Evolutionary conservation across 768 basidiomycete genomes (phyloP), one percentile per base, ranked within the genome.

Genomic region (Amyloporia xantha): DNA sequence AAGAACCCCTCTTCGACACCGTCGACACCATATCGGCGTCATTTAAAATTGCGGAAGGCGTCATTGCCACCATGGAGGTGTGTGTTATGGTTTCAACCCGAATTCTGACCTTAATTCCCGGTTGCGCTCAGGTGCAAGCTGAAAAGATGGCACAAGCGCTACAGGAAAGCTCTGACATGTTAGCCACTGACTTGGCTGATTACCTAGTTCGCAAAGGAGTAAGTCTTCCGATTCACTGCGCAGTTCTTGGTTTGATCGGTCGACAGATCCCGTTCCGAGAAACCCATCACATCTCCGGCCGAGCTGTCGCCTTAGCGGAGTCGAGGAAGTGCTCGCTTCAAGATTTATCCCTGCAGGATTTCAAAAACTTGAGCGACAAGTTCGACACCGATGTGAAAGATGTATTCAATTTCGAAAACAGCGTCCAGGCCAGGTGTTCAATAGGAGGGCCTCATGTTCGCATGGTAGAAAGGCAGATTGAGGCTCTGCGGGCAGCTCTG

Each of bases 171-270:
- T 7, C 93, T 91, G 96, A 99, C 66, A 89, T 98, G 51, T 84
- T 99, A 42, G 96, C 96, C 4, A 99, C 96, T n/a, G 96, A 99
- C 61, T 70, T 99, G 23, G 96, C 96, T 7, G 95, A 99, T 65
- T 98, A 99, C 67, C 86, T 99, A 35, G 96, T 99, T 53, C 87
- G 94, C 59, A 97, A 96, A 75, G 95, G 96, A 55, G 95, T 96
- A 67, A 56, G 88, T 42, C 51, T 42, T 24, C 27, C 49, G 30
- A 49, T 39, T 24, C 39, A 17, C 40, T 20, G 30, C 12, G 33
- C 41, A 41, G 30, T 37, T 36, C 13, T 53, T n/a, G 23, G 45
- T 47, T 44, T 44, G 11, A 44, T 44, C 44, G 33, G 23, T 38
- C 19, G 26, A 20, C 58, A 96, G 94, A 89, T 93, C 37, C 96